Evolutionary conservation across 2,329 filamentous ascomycete species (phyloP).

Genomic region (Trichoderma lentiforme): DNA sequence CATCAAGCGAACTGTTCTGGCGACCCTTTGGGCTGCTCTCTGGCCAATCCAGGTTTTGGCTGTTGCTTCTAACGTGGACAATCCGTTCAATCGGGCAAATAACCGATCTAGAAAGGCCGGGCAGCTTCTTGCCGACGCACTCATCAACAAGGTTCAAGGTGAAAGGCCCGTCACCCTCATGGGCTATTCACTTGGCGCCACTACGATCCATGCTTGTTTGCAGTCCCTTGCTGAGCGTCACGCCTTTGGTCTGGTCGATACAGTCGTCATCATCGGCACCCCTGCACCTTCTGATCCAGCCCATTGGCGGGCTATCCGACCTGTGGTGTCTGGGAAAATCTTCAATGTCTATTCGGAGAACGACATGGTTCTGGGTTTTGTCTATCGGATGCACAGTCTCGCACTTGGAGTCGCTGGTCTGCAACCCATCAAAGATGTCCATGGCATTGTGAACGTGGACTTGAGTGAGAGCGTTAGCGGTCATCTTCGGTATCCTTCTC

Average conservation of each 20-base stretch:
- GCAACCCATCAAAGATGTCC: constrained; percentile 65
- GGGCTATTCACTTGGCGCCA: constrained; percentile 77
- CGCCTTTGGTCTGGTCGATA: constrained; percentile 81
- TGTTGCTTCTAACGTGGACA: constrained; percentile 68
- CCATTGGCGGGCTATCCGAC: constrained; percentile 74
- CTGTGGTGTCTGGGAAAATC: constrained; percentile 74
- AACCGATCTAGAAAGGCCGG: constrained; percentile 78
- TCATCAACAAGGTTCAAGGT: constrained; percentile 78
- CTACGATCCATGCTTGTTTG: constrained; percentile 80
- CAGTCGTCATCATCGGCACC: constrained; percentile 76
- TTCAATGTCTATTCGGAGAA: constrained; percentile 88
- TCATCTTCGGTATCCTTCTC: constrained; percentile 50
- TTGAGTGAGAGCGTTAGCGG: constrained; percentile 52
- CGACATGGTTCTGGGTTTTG: constrained; percentile 81
- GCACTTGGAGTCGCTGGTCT: constrained; percentile 82
- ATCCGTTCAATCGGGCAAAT: constrained; percentile 75
- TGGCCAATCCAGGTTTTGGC: constrained; percentile 68
- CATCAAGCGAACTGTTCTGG: constrained; percentile 67
- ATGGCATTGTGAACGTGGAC: constrained; percentile 59
- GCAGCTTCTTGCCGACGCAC: constrained; percentile 72
- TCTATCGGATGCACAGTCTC: constrained; percentile 81
- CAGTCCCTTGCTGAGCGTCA: constrained; percentile 70
- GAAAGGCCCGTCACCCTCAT: constrained; percentile 77
- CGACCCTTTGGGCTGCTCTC: constrained; percentile 63
- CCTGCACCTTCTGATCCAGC: constrained; percentile 68